phyloP scores from a whole-genome alignment of 768 basidiomycete genomes.

The Rhodotorula graminis region DNA sequence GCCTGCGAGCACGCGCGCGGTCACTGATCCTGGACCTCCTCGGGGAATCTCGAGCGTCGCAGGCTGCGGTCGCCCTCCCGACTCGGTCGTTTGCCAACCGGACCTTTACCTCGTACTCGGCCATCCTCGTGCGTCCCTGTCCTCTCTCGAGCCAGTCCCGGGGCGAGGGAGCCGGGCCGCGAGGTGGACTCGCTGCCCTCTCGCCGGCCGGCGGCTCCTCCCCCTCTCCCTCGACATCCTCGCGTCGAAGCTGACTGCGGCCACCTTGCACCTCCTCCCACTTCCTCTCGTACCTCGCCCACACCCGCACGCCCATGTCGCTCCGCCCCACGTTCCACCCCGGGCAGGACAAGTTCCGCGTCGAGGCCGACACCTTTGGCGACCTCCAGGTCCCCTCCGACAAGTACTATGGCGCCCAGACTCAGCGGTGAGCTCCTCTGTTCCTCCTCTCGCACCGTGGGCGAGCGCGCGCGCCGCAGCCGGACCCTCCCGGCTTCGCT shows the following conservation, averaged over 20 bases:
- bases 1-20: no score
- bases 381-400: slow-evolving; percentile 81
- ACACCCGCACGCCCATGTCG: slow-evolving; percentile 1
- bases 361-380: slow-evolving; percentile 92
- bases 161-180: no score
- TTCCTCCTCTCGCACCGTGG: no score
- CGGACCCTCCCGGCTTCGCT: no score
- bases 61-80: slow-evolving; percentile 15
- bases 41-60: not conserved
- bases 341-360: slow-evolving; percentile 43
- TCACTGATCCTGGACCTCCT: no score
- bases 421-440: slow-evolving; percentile 63
- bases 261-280: not conserved
- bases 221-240: not conserved
- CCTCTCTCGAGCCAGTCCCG: no score
- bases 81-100: slow-evolving; percentile 26
- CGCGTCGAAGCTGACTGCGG: not conserved
- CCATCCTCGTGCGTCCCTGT: slow-evolving; percentile 22
- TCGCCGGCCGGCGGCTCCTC: not conserved
- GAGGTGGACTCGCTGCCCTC: not conserved
- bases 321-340: slow-evolving; percentile 13
- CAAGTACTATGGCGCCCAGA: slow-evolving; percentile 97
- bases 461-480: no score
- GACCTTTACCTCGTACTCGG: slow-evolving; percentile 29
- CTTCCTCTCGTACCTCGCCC: not conserved